Evolutionary conservation across 495 filamentous ascomycete genomes (phyloP), one percentile per base, ranked within the genome.

Genomic region (Penicillium simplicissimum): DNA sequence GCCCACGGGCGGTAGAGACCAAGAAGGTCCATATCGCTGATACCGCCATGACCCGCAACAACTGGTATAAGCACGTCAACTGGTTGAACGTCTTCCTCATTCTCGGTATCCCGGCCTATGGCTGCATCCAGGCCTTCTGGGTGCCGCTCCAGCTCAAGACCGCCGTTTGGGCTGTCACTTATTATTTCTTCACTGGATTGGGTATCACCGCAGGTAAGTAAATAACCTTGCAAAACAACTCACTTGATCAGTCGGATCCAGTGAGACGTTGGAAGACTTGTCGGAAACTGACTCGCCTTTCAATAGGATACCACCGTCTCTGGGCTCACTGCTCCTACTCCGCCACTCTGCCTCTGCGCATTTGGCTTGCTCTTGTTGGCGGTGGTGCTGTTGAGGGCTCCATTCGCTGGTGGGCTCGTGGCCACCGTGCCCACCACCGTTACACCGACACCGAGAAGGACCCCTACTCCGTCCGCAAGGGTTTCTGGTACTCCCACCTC

Each of bases 381-480:
- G 93, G 91, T 73, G 96, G 95, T 78, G 94, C 94, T 55, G 96
- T 98, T 55, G 90, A 99, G 71, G 96, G 96, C 59, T 96, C 92
- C 53, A 90, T 97, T 70, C 83, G 96, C 67, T 99, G 96, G 96
- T 99, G 96, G 96, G 88, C 92, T 61, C 88, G 92, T 64, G 92
- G 92, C 73, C 96, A 98, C 82, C 90, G 96, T 60, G 92, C 96
- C 67, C 96, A 99, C 79, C 96, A 99, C 82, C 89, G 96, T 66
- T 98, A 97, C 74, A 98, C 96, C 82, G 96, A 98, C 69, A 99
- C 96, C 69, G 90, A 96, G 55, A 98, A 99, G 81, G 96, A 99
- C 71, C 96, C 96, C 25, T 99, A 98, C 84, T 96, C 91, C 55
- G 96, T 99, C 64, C 91, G 95, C 79, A 99, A 99, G 87, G 95